phyloP scores from a whole-genome alignment of 768 basidiomycete species.

The Leucosporidium creatinivorum region DNA sequence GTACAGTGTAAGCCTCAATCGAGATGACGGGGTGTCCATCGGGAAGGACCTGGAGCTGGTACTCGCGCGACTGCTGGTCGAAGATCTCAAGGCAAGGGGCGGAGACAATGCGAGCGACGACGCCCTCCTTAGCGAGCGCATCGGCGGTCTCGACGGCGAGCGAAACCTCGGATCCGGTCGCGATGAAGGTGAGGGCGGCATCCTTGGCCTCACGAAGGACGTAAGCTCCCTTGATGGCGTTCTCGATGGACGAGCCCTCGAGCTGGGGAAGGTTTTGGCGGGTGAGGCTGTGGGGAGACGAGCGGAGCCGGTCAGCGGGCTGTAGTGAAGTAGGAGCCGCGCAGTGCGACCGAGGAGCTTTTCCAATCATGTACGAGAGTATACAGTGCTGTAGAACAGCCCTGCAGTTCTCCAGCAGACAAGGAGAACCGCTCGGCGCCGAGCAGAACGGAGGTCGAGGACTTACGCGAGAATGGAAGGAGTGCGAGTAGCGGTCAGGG shows the following conservation, averaged over 20 bases:
- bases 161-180: slow-evolving; percentile 77
- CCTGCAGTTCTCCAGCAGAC: no score
- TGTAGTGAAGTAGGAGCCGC: slow-evolving; percentile 45
- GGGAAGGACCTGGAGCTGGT: slow-evolving; percentile 74
- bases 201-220: slow-evolving; percentile 63
- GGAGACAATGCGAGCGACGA: slow-evolving; percentile 75
- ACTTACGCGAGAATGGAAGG: slow-evolving; percentile 59
- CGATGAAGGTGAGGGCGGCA: slow-evolving; percentile 83
- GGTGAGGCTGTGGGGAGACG: slow-evolving; percentile 44
- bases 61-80: slow-evolving; percentile 69
- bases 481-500: slow-evolving; percentile 64
- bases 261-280: slow-evolving; percentile 91
- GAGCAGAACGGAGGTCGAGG: not conserved
- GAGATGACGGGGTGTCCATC: slow-evolving; percentile 84
- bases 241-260: slow-evolving; percentile 75
- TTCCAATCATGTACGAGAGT: no score
- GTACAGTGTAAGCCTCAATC: slow-evolving; percentile 66
- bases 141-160: slow-evolving; percentile 81
- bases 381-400: no score
- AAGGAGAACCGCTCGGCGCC: no score
- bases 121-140: slow-evolving; percentile 65
- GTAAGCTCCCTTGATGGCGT: slow-evolving; percentile 76
- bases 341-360: no score
- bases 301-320: not conserved
- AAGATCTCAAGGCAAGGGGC: slow-evolving; percentile 82